Conservation (phyloP, 2,329 filamentous ascomycete species). For the Lasiodiplodia sp. region DNA sequence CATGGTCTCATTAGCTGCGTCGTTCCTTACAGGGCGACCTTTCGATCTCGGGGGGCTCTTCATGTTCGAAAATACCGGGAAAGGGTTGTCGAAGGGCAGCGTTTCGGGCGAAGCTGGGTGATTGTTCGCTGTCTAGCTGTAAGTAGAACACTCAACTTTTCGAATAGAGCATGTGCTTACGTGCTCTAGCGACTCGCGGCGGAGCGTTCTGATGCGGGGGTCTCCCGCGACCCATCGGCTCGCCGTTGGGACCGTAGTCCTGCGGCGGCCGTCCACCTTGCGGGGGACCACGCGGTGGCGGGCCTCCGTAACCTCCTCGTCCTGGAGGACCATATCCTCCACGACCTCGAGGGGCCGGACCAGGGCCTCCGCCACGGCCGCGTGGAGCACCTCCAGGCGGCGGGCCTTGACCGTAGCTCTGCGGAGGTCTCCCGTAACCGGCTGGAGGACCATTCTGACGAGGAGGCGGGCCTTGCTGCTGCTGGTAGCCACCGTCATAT, state of each 20-base stretch:
- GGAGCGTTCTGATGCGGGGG: constrained; percentile 19
- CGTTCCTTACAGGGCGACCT: constrained; percentile 40
- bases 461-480: constrained; percentile 35
- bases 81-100: constrained; percentile 54
- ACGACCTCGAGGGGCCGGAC: constrained; percentile 7
- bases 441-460: constrained; percentile 24
- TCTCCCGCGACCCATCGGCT: constrained; percentile 27
- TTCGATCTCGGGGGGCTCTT: constrained; percentile 38
- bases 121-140: constrained; percentile 35
- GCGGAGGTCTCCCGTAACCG: constrained; percentile 36
- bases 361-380: constrained; percentile 14
- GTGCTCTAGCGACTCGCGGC: constrained; percentile 30
- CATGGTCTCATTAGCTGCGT: constrained; percentile 46
- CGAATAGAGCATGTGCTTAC: constrained; percentile 7
- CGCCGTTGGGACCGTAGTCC: constrained; percentile 20
- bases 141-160: not conserved
- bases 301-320: constrained; percentile 7
- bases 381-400: constrained; percentile 21
- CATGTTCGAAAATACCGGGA: constrained; percentile 53
- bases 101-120: constrained; percentile 36
- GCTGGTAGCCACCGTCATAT: constrained; percentile 33
- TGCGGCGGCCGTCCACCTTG: constrained; percentile 18
- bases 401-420: constrained; percentile 26
- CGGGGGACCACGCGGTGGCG: constrained; percentile 11
- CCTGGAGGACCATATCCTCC: constrained; percentile 24